Percentiles rank a stretch among this genome's conserved stretches.
Conservation (phyloP, 169 alveolate species). For the Blepharisma undulans region DNA sequence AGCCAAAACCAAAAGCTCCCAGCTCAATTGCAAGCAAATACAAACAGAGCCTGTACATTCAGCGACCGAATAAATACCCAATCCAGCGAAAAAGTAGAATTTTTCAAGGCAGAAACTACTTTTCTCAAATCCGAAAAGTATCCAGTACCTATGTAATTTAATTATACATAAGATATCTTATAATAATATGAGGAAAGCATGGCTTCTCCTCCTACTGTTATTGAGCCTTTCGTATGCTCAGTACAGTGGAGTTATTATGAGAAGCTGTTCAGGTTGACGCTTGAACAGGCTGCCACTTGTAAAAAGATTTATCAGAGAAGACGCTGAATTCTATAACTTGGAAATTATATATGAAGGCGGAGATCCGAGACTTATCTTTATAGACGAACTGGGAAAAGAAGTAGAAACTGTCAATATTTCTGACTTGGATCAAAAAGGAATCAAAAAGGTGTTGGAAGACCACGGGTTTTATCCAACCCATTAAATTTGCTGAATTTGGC, state of each 20-base stretch:
- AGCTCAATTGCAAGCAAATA: not conserved
- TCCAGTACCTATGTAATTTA: not conserved
- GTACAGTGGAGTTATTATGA: slow-evolving; percentile 22
- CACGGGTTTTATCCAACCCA: slow-evolving; percentile 27
- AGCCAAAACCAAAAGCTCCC: not conserved
- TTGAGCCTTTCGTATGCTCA: not conserved
- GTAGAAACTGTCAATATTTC: not conserved
- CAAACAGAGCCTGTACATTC: not conserved
- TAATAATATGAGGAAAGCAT: not conserved
- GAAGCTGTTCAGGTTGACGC: slow-evolving; percentile 54
- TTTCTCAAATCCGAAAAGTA: not conserved
- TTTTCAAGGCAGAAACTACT: not conserved
- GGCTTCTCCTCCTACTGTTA: not conserved
- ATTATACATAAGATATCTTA: not conserved
- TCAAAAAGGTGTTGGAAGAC: not conserved
- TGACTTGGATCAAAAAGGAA: not conserved
- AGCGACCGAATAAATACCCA: not conserved
- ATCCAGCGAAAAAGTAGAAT: not conserved
- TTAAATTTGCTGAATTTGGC: not conserved
- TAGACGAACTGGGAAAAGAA: not conserved
- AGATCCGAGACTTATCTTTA: slow-evolving; percentile 46
- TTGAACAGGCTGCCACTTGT: slow-evolving; percentile 54
- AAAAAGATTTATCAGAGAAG: slow-evolving; percentile 40
- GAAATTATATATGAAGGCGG: slow-evolving; percentile 52
- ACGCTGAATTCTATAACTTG: slow-evolving; percentile 18